Evolutionary conservation across 2,329 filamentous ascomycete genomes (phyloP).

Genomic region (Aulographum hederae): DNA sequence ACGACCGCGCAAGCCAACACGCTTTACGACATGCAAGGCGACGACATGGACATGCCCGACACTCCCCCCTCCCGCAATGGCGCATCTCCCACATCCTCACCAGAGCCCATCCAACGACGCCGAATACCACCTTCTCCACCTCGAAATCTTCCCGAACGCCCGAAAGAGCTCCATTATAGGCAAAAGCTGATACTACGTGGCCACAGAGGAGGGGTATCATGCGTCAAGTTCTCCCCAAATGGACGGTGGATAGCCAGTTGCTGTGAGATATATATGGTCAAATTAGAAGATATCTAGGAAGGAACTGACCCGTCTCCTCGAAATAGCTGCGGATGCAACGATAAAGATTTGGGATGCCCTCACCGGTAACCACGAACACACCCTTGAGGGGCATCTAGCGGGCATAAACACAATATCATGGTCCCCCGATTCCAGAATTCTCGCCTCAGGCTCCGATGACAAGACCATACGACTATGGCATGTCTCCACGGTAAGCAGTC

Average conservation of each 20-base stretch:
- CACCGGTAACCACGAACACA: constrained; percentile 67
- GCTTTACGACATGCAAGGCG: too few relatives aligned
- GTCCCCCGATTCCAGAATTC: constrained; percentile 71
- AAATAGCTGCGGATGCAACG: constrained; percentile 75
- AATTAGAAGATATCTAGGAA: neutral
- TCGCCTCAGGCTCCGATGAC: constrained; percentile 88
- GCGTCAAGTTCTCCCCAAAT: constrained; percentile 82
- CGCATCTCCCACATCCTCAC: neutral
- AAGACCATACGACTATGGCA: constrained; percentile 94
- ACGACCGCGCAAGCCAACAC: too few relatives aligned
- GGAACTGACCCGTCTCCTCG: too few relatives aligned
- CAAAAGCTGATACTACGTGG: constrained; percentile 55
- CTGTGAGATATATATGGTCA: constrained; percentile 29
- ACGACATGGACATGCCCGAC: too few relatives aligned
- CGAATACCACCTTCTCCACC: neutral
- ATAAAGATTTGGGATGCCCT: constrained; percentile 78
- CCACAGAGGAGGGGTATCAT: constrained; percentile 62
- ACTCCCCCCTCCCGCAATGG: constrained; percentile 1
- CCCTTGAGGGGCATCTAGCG: constrained; percentile 80
- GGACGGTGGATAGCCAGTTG: constrained; percentile 77
- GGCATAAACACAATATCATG: constrained; percentile 88
- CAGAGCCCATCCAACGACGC: neutral
- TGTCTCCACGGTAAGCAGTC: constrained; percentile 27
- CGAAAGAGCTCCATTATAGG: constrained; percentile 45
- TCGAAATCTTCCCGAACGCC: constrained; percentile 27